These are phyloP conservation scores for Coniophora puteana DNA, from an alignment of 1,284 basidiomycete species.

Conservation along the genomic window DNA sequence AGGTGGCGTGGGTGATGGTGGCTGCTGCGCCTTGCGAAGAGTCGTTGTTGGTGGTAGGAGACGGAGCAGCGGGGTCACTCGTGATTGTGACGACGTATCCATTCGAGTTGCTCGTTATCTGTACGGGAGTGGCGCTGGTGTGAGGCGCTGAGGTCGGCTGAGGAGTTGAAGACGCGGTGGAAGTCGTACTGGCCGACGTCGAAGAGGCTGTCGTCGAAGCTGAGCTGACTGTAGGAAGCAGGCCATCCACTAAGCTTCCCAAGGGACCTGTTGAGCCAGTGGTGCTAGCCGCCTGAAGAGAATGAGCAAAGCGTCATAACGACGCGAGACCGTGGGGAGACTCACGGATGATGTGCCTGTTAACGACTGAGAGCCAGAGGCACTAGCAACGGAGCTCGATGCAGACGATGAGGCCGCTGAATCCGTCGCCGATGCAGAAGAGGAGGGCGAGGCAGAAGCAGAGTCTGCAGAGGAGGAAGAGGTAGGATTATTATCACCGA, in stretches of 20 bases:
- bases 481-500: conserved; percentile 18
- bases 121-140: conserved; percentile 12
- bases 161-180: conserved; percentile 15
- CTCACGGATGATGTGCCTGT: no score
- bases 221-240: conserved; percentile 12
- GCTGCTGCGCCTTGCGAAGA: conserved; percentile 21
- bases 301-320: no score
- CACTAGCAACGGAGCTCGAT: conserved; percentile 9
- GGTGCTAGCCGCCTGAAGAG: no score
- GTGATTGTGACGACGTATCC: conserved; percentile 12
- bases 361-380: conserved; percentile 16
- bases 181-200: conserved; percentile 4
- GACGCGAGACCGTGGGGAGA: no score
- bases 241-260: conserved; percentile 7
- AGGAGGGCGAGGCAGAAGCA: conserved; percentile 13
- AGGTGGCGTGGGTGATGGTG: conserved; percentile 58
- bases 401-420: conserved; percentile 14
- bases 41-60: conserved; percentile 23
- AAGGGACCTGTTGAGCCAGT: conserved; percentile 5
- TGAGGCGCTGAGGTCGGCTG: conserved; percentile 14
- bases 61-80: conserved; percentile 8
- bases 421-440: conserved; percentile 14
- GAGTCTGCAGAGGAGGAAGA: conserved; percentile 14
- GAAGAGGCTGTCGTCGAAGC: conserved; percentile 15
- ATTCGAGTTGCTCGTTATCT: conserved; percentile 1